phyloP scores from a whole-genome alignment of 2,329 filamentous ascomycete genomes.

The Dryadomyces quercus-mongolicae region DNA sequence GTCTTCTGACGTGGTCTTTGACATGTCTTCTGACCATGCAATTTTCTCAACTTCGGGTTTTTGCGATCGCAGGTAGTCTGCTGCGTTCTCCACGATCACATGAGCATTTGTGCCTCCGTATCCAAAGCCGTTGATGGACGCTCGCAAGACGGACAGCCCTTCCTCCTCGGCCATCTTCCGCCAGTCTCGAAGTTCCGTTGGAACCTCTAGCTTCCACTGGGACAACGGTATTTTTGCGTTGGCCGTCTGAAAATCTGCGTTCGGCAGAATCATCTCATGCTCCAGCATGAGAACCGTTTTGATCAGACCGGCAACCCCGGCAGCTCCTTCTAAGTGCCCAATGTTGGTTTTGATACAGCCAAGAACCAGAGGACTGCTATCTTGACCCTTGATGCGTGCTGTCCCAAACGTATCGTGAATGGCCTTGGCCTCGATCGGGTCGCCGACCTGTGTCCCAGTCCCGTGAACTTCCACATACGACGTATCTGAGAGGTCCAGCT shows the following conservation, averaged over 20 bases:
- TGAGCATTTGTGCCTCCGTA: constrained; percentile 22
- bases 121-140: constrained; percentile 34
- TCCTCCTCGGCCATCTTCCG: constrained; percentile 2
- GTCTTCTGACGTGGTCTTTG: too few relatives aligned
- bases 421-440: constrained; percentile 23
- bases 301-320: constrained; percentile 31
- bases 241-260: constrained; percentile 29
- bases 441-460: constrained; percentile 19
- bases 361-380: constrained; percentile 10
- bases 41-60: background rate
- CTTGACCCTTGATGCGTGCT: background rate
- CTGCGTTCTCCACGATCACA: constrained; percentile 22
- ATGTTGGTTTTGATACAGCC: constrained; percentile 27
- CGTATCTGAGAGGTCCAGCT: constrained; percentile 9
- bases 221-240: constrained; percentile 32
- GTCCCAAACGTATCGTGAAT: constrained; percentile 21
- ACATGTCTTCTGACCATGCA: background rate
- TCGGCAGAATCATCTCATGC: constrained; percentile 21
- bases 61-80: constrained; percentile 3
- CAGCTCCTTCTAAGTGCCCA: constrained; percentile 34
- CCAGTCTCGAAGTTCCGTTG: constrained; percentile 23
- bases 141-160: constrained; percentile 8
- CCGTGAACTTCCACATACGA: constrained; percentile 30
- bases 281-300: constrained; percentile 27
- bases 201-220: constrained; percentile 23